These are phyloP conservation scores for Trichopus zeylanicus DNA, from an alignment of 116 monocot genomes.

Conservation along the genomic window DNA sequence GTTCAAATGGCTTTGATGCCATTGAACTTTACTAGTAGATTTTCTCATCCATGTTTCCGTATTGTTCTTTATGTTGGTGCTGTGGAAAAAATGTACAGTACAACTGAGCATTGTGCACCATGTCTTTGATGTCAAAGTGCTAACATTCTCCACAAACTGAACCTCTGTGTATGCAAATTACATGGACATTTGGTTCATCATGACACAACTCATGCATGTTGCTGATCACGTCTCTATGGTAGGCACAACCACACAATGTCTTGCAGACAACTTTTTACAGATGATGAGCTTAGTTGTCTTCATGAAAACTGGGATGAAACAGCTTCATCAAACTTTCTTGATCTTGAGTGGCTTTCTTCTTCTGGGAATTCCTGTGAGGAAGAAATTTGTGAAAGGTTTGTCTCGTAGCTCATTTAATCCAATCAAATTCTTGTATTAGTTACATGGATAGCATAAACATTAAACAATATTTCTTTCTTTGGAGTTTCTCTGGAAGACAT, in stretches of 20 bases:
- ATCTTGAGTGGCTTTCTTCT: constrained; percentile 61
- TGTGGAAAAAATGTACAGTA: too few species aligned
- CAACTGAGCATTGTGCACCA: too few species aligned
- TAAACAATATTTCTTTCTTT: background rate
- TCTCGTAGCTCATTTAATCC: too few species aligned
- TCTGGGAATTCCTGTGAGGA: constrained; percentile 57
- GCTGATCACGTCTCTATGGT: background rate
- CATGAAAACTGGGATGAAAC: constrained; percentile 29
- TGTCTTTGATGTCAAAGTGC: background rate
- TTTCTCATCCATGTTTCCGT: background rate
- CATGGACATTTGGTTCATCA: background rate
- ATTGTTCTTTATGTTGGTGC: background rate
- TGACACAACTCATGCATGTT: background rate
- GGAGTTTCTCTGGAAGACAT: background rate
- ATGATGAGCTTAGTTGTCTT: constrained; percentile 26
- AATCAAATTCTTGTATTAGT: background rate
- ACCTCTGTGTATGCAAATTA: background rate
- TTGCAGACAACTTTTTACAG: constrained; percentile 32
- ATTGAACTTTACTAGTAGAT: too few species aligned
- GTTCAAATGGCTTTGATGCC: too few species aligned
- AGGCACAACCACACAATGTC: constrained; percentile 34
- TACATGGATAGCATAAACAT: background rate
- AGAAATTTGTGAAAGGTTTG: constrained; percentile 42
- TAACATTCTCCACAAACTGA: background rate
- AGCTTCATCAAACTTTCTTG: constrained; percentile 71